phyloP scores from a whole-genome alignment of 2,329 filamentous ascomycete species.

The Microcyclospora tardicrescens region DNA sequence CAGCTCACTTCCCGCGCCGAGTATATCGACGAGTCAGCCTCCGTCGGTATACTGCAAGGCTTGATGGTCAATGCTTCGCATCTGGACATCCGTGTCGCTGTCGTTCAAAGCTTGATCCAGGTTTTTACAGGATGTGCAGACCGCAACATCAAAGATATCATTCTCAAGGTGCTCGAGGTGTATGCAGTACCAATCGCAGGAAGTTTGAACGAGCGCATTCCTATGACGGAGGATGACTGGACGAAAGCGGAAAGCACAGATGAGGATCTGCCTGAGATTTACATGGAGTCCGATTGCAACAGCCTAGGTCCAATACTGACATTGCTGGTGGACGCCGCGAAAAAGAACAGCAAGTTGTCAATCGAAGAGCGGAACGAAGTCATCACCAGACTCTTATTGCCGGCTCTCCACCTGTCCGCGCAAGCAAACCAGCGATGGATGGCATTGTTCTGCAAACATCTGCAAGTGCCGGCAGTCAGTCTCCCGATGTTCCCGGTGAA shows the following conservation, averaged over 20 bases:
- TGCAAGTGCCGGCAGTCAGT: neutral
- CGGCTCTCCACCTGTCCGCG: conserved; percentile 6
- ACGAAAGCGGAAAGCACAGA: conserved; percentile 9
- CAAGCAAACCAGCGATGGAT: conserved; percentile 10
- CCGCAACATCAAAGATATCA: conserved; percentile 5
- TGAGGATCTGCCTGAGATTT: conserved; percentile 12
- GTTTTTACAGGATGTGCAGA: conserved; percentile 10
- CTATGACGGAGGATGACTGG: conserved; percentile 23
- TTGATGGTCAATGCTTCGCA: conserved; percentile 23
- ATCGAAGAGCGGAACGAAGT: conserved; percentile 1
- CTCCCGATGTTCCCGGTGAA: conserved; percentile 4
- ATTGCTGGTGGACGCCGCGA: too few species aligned
- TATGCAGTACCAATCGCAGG: conserved; percentile 20
- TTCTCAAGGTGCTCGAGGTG: conserved; percentile 17
- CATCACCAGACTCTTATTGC: conserved; percentile 7
- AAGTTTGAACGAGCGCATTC: conserved; percentile 23
- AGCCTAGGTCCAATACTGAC: neutral
- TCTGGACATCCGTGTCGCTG: conserved; percentile 25
- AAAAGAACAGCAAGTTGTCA: too few species aligned
- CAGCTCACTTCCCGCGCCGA: conserved; percentile 24
- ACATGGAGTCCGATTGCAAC: conserved; percentile 6
- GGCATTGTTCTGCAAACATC: conserved; percentile 5
- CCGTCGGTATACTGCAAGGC: conserved; percentile 20
- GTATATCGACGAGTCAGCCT: conserved; percentile 20
- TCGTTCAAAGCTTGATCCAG: conserved; percentile 23